Conservation (phyloP, 345 rosid species). For the Linum lewisii region DNA sequence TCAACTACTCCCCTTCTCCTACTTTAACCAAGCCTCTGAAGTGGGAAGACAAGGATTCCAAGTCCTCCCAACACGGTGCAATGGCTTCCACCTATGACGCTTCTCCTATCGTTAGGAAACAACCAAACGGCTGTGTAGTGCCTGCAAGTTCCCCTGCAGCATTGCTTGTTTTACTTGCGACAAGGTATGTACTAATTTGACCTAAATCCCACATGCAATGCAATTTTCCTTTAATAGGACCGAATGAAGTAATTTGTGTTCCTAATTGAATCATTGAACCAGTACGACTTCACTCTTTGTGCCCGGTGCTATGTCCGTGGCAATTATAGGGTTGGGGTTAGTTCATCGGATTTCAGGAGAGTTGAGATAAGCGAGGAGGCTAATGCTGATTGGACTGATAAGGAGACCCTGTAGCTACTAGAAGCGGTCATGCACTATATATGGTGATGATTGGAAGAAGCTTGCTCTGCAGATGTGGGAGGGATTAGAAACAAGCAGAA, state of each 20-base stretch:
- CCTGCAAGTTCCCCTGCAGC: slow-evolving; percentile 74
- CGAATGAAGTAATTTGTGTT: background rate
- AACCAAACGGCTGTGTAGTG: slow-evolving; percentile 55
- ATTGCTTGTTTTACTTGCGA: slow-evolving; percentile 84
- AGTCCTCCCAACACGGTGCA: slow-evolving; percentile 20
- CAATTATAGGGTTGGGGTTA: slow-evolving; percentile 69
- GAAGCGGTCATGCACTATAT: slow-evolving; percentile 74
- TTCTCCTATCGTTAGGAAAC: slow-evolving; percentile 24
- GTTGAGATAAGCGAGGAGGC: slow-evolving; percentile 71
- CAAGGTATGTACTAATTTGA: slow-evolving; percentile 36
- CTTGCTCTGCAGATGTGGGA: slow-evolving; percentile 34
- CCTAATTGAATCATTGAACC: slow-evolving; percentile 11
- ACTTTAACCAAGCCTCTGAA: slow-evolving; percentile 50
- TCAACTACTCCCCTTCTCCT: slow-evolving; percentile 46
- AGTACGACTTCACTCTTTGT: slow-evolving; percentile 80
- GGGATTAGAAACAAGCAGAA: slow-evolving; percentile 26
- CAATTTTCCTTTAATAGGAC: background rate
- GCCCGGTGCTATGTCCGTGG: slow-evolving; percentile 95
- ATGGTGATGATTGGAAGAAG: slow-evolving; percentile 86
- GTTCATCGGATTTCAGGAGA: slow-evolving; percentile 66
- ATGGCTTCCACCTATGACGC: slow-evolving; percentile 18
- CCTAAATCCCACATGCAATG: background rate
- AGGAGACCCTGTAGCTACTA: slow-evolving; percentile 65
- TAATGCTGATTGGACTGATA: slow-evolving; percentile 68
- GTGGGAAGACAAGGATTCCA: slow-evolving; percentile 84